Evolutionary conservation across 2,329 filamentous ascomycete species (phyloP), one percentile per base, ranked within the genome.

Genomic region (Dryadomyces sulphureus): DNA sequence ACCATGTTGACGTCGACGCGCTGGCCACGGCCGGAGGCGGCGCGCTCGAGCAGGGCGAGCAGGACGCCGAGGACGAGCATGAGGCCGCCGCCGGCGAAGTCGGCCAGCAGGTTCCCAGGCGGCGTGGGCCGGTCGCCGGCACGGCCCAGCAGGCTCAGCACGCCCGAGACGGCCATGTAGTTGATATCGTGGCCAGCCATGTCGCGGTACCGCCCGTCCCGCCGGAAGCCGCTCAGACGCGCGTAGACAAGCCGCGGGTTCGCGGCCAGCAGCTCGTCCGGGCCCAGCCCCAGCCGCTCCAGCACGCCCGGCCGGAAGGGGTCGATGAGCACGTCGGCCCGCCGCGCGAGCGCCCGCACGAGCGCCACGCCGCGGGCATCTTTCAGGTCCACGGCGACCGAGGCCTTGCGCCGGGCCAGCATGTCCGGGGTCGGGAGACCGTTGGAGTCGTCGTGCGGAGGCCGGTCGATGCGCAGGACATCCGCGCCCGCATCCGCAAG

Each of bases 181-280:
- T 96, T 95, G 61, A 95, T 94, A 60, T 95, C 89, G 59, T 95
- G 89, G 39, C 89, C 89, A 0, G 89, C 88, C 89, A 94, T 95
- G 56, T 73, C 65, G 41, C 75, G 76, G 64, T 94, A 96, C 55
- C 78, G 81, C 0, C 89, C 90, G 63, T 93, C 86, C 35, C 89
- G 72, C 12, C 90, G 73, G 62, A 95, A 96, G 0, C 90, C 90
- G 2, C 88, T 92, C 75, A 96, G 82, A 36, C 90, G 80, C 7
- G 76, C 87, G 47, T 94, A 79, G 45, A 96, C 77, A 2, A 96
- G 66, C 0, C 80, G 69, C 35, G 81, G 82, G 61, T 95, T 94
- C 17, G 74, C 58, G 21, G 64, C 66, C 24, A 78, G 65, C 7
- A 95, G 69, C 1, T 75, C 73, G 0, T 74, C 70, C 7, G 90